A percentile compares a stretch with the other conserved stretches of the same genome.
phyloP scores from a whole-genome alignment of 2,329 filamentous ascomycete genomes.

The Ophiobolus disseminans region DNA sequence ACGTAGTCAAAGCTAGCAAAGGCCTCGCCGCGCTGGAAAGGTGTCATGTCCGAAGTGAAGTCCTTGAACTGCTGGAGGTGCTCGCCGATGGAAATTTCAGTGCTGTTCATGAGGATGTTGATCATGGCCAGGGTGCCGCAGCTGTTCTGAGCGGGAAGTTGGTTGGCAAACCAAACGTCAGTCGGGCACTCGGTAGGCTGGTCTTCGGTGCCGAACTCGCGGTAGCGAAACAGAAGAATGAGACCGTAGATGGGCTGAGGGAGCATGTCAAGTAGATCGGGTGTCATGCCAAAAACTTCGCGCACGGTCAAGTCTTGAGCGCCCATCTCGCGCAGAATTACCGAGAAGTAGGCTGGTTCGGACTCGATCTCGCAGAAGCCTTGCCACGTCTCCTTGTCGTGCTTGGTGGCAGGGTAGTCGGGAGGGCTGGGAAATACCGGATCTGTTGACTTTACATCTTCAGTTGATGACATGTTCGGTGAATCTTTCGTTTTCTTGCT shows the following conservation, averaged over 20 bases:
- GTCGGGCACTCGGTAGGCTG: slow-evolving; percentile 64
- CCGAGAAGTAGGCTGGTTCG: slow-evolving; percentile 85
- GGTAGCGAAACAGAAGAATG: slow-evolving; percentile 84
- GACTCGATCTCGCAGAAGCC: slow-evolving; percentile 88
- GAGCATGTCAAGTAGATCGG: slow-evolving; percentile 29
- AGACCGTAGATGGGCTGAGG: slow-evolving; percentile 70
- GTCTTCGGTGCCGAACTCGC: slow-evolving; percentile 60
- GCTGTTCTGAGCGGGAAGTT: slow-evolving; percentile 72
- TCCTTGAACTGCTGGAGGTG: slow-evolving; percentile 75
- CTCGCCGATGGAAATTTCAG: slow-evolving; percentile 69
- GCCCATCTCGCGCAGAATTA: slow-evolving; percentile 80
- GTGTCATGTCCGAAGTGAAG: slow-evolving; percentile 71
- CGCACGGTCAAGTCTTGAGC: slow-evolving; percentile 75
- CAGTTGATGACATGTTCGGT: background rate
- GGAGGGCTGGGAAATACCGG: slow-evolving; percentile 31
- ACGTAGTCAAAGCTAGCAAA: slow-evolving; percentile 79
- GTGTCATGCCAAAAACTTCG: slow-evolving; percentile 78
- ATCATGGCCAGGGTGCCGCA: slow-evolving; percentile 92
- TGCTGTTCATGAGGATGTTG: slow-evolving; percentile 89
- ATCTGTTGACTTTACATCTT: slow-evolving; percentile 2
- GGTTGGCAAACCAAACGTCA: slow-evolving; percentile 92
- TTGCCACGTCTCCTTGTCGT: slow-evolving; percentile 62
- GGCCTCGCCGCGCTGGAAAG: slow-evolving; percentile 76
- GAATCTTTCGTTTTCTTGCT: slow-evolving; percentile 28
- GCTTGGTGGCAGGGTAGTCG: slow-evolving; percentile 38